Conservation (phyloP, 1,139 yeast species). For the Nakaseomyces kungkrabaensis region DNA sequence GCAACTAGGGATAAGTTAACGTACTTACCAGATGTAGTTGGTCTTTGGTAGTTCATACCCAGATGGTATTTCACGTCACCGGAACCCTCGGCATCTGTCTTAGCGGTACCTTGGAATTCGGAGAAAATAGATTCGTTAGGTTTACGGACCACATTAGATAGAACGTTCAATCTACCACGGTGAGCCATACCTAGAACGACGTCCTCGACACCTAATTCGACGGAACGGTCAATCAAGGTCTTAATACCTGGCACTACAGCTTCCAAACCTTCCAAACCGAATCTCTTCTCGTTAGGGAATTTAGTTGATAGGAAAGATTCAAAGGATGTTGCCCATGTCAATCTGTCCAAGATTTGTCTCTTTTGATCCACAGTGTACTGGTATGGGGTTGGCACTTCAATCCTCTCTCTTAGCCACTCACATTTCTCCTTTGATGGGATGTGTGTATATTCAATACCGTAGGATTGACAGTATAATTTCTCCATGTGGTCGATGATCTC, state of each 20-base stretch:
- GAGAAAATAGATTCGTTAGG: slow-evolving; percentile 96
- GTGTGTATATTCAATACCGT: slow-evolving; percentile 93
- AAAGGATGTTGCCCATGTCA: slow-evolving; percentile 93
- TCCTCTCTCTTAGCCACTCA: slow-evolving; percentile 96
- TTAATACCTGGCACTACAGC: slow-evolving; percentile 94
- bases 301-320: slow-evolving; percentile 88
- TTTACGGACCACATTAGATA: slow-evolving; percentile 95
- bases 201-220: slow-evolving; percentile 89
- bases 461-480: slow-evolving; percentile 72
- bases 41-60: slow-evolving; percentile 99
- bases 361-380: slow-evolving; percentile 80
- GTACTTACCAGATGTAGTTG: slow-evolving; percentile 95
- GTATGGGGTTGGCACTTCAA: slow-evolving; percentile 86
- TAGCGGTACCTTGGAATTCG: slow-evolving; percentile 83
- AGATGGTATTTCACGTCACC: slow-evolving; percentile 99
- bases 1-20: slow-evolving; percentile 94
- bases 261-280: slow-evolving; percentile 98
- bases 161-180: slow-evolving; percentile 97
- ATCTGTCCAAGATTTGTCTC: slow-evolving; percentile 91
- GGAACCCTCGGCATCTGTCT: slow-evolving; percentile 76
- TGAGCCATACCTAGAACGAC: slow-evolving; percentile 99
- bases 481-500: slow-evolving; percentile 77
- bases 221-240: slow-evolving; percentile 88
- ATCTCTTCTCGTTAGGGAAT: slow-evolving; percentile 97
- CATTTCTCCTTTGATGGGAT: slow-evolving; percentile 92